Evolutionary conservation across 2,329 filamentous ascomycete species (phyloP).

Genomic region (Exophiala mesophila): DNA sequence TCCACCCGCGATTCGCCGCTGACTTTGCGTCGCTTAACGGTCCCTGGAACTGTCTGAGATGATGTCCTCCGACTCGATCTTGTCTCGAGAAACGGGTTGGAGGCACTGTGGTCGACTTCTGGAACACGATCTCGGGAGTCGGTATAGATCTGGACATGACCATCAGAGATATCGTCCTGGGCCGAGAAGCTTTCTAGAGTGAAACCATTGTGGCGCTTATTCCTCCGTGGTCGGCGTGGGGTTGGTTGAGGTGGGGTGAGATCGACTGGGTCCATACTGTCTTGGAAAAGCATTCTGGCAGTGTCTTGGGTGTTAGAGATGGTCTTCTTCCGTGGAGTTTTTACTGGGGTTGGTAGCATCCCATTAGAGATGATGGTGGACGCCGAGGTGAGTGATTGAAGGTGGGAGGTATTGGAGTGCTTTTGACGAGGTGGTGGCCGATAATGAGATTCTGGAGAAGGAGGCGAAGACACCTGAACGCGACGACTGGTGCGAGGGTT

Average conservation of each 20-base stretch:
- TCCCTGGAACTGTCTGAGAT: slow-evolving; percentile 27
- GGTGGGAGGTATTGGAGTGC: slow-evolving; percentile 24
- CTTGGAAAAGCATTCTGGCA: slow-evolving; percentile 52
- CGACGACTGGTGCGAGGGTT: slow-evolving; percentile 18
- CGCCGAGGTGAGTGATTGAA: slow-evolving; percentile 25
- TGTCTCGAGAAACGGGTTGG: slow-evolving; percentile 52
- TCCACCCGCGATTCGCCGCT: slow-evolving; percentile 25
- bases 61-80: slow-evolving; percentile 34
- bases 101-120: slow-evolving; percentile 44
- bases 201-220: slow-evolving; percentile 42
- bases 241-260: slow-evolving; percentile 45
- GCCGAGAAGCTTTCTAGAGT: slow-evolving; percentile 42
- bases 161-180: slow-evolving; percentile 22
- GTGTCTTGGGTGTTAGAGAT: slow-evolving; percentile 44
- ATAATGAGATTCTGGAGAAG: slow-evolving; percentile 5
- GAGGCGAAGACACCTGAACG: slow-evolving; percentile 22
- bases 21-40: slow-evolving; percentile 37
- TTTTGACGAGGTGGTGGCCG: slow-evolving; percentile 11
- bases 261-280: slow-evolving; percentile 32
- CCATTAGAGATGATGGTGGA: slow-evolving; percentile 33
- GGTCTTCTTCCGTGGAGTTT: slow-evolving; percentile 56
- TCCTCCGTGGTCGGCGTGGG: slow-evolving; percentile 45
- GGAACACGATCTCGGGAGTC: slow-evolving; percentile 59
- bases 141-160: slow-evolving; percentile 55
- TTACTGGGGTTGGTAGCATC: slow-evolving; percentile 58